These are phyloP conservation scores for Raphanus hybrid DNA, from an alignment of 441 rosid species.

Conservation along the genomic window DNA sequence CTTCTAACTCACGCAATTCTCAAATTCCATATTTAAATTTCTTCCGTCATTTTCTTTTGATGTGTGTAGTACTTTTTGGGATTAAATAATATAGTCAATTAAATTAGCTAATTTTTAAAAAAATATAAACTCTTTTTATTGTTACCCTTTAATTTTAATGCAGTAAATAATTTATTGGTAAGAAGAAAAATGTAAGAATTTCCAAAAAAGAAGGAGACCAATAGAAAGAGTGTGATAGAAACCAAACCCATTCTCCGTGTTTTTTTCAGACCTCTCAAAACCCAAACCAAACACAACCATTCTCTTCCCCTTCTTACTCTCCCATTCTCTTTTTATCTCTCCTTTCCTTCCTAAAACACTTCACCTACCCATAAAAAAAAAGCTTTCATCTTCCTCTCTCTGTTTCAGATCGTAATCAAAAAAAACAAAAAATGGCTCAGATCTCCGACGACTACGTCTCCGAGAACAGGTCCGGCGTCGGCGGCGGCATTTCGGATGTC, in stretches of 20 bases:
- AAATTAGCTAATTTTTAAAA: neutral
- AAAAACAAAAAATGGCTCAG: slow-evolving; percentile 21
- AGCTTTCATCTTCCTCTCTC: slow-evolving; percentile 9
- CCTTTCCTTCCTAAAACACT: neutral
- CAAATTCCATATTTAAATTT: neutral
- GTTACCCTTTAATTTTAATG: neutral
- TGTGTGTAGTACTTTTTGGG: neutral
- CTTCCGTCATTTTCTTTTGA: neutral
- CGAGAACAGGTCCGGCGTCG: slow-evolving; percentile 42
- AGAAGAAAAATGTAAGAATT: neutral
- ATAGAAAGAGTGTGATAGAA: slow-evolving; percentile 9
- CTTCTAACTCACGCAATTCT: neutral
- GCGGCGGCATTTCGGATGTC: slow-evolving; percentile 62
- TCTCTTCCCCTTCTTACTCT: slow-evolving; percentile 16
- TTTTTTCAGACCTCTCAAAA: slow-evolving; percentile 12
- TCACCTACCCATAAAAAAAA: neutral
- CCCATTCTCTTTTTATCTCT: neutral
- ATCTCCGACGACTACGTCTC: slow-evolving; percentile 43
- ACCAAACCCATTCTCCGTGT: slow-evolving; percentile 4
- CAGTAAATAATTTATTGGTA: neutral
- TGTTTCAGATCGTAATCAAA: slow-evolving; percentile 3
- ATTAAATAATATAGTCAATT: neutral
- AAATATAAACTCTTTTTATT: neutral
- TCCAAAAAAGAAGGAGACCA: slow-evolving; percentile 13
- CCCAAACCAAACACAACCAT: too few relatives aligned